Evolutionary conservation across 345 rosid genomes (phyloP).

Genomic region (Eucalyptus dawsonii): DNA sequence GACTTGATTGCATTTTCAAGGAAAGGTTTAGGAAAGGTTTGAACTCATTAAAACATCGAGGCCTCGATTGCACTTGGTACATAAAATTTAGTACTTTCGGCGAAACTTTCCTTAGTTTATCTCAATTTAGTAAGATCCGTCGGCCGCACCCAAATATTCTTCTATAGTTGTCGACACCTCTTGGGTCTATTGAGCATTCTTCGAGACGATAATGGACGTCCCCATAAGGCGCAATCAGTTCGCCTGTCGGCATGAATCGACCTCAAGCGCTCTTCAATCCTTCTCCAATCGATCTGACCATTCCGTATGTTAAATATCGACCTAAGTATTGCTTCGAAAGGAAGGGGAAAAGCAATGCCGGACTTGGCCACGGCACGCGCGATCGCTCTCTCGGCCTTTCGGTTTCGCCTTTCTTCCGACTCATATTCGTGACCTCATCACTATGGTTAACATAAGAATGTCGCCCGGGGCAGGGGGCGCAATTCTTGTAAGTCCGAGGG

Average conservation of each 20-base stretch:
- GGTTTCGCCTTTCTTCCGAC: not conserved
- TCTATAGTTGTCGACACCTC: not conserved
- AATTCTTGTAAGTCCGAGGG: not conserved
- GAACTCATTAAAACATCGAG: not conserved
- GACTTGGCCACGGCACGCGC: rapidly evolving
- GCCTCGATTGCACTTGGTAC: not conserved
- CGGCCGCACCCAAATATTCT: not conserved
- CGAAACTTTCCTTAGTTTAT: not conserved
- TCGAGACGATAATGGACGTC: not conserved
- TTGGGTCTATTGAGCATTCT: not conserved
- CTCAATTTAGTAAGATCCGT: not conserved
- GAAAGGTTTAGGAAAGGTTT: not conserved
- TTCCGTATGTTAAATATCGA: not conserved
- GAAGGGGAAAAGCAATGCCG: not conserved
- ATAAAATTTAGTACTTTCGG: rapidly evolving
- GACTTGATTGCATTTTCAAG: not conserved
- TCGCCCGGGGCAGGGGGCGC: rapidly evolving
- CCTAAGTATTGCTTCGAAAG: not conserved
- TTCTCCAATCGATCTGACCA: not conserved
- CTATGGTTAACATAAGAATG: not conserved
- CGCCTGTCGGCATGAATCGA: not conserved
- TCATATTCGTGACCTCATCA: not conserved
- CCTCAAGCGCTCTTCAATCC: not conserved
- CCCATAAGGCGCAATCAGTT: not conserved
- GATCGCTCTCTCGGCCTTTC: not conserved